Conservation (phyloP, 495 filamentous ascomycete genomes). For the Penicillium angulare region DNA sequence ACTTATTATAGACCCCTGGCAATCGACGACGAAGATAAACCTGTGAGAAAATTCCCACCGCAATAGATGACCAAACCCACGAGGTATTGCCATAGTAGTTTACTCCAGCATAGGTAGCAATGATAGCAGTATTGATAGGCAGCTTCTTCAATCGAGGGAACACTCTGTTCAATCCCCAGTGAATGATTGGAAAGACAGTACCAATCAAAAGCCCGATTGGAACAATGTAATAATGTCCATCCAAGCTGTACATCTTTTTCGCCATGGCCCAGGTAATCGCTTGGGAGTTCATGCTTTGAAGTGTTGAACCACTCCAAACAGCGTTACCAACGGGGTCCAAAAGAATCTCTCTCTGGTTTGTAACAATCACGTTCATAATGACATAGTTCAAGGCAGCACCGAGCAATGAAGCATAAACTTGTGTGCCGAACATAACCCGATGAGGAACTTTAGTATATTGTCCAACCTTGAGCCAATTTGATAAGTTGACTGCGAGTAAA, state of each 20-base stretch:
- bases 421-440: conserved; percentile 38
- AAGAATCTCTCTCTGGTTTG: conserved; percentile 33
- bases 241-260: conserved; percentile 30
- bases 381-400: conserved; percentile 44
- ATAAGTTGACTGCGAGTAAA: conserved; percentile 24
- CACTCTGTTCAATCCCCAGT: conserved; percentile 34
- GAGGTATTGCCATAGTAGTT: conserved; percentile 39
- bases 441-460: conserved; percentile 44
- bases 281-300: conserved; percentile 33
- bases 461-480: conserved; percentile 33
- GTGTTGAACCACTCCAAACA: conserved; percentile 44
- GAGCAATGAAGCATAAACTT: conserved; percentile 40
- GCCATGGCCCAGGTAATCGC: conserved; percentile 45
- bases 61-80: conserved; percentile 29
- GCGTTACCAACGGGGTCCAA: conserved; percentile 33
- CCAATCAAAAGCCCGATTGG: conserved; percentile 46
- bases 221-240: conserved; percentile 36
- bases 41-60: conserved; percentile 45
- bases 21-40: conserved; percentile 47
- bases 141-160: conserved; percentile 9
- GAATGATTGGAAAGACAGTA: conserved; percentile 29
- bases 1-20: conserved; percentile 52
- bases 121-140: conserved; percentile 36
- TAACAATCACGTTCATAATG: conserved; percentile 42
- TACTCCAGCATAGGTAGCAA: conserved; percentile 37